These are phyloP conservation scores for Oryza nivara DNA, from an alignment of 176 grass and related monocot species.

Conservation along the genomic window DNA sequence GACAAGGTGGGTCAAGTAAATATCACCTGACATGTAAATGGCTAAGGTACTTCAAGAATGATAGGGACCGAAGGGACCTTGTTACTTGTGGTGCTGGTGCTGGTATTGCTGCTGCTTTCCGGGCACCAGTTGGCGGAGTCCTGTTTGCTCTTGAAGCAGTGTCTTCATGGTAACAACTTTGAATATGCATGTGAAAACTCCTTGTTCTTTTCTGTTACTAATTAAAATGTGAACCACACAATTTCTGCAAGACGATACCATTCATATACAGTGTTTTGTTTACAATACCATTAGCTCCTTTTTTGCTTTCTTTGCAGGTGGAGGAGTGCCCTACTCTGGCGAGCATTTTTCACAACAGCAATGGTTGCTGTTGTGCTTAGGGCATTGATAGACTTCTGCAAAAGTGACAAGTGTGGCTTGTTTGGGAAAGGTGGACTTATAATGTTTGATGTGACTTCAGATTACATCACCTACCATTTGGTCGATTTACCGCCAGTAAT, in stretches of 20 bases:
- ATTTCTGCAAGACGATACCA: slow-evolving; percentile 3
- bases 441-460: slow-evolving; percentile 95
- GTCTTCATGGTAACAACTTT: slow-evolving; percentile 81
- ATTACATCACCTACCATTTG: slow-evolving; percentile 63
- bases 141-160: slow-evolving; percentile 90
- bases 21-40: slow-evolving; percentile 76
- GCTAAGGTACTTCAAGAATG: slow-evolving; percentile 96
- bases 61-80: slow-evolving; percentile 89
- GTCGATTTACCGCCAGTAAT: slow-evolving; percentile 72
- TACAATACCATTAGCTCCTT: background rate
- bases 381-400: slow-evolving; percentile 85
- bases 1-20: slow-evolving; percentile 81
- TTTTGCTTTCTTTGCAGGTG: slow-evolving; percentile 70
- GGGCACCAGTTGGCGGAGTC: slow-evolving; percentile 87
- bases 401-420: slow-evolving; percentile 80
- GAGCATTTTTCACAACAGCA: slow-evolving; percentile 94
- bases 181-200: slow-evolving; percentile 25
- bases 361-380: slow-evolving; percentile 81
- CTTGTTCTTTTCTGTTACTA: slow-evolving; percentile 29
- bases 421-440: slow-evolving; percentile 97
- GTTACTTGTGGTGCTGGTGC: slow-evolving; percentile 89
- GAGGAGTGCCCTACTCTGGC: slow-evolving; percentile 93
- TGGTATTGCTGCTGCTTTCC: slow-evolving; percentile 89
- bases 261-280: background rate
- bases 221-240: background rate